Percentiles rank a stretch among this genome's conserved stretches.
These are phyloP conservation scores for Gleditsia sinensis DNA, from an alignment of 306 rosid species.

Conservation along the genomic window DNA sequence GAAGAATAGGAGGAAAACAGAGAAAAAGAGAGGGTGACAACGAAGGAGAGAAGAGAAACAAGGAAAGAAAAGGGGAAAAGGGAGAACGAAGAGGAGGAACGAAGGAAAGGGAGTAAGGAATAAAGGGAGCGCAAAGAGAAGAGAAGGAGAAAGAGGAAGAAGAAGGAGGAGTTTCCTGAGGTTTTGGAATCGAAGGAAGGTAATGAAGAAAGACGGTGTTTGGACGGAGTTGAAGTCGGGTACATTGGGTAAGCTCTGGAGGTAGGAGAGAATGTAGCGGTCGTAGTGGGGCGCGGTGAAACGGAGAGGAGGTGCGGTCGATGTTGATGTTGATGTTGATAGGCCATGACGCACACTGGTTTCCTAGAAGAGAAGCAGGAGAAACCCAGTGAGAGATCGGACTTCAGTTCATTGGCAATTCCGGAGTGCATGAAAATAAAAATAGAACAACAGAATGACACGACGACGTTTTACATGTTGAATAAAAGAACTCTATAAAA, in stretches of 20 bases:
- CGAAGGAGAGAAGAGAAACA: slow-evolving; percentile 58
- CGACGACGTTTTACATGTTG: too few species aligned
- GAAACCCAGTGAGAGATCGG: not conserved
- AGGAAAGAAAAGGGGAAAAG: slow-evolving; percentile 73
- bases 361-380: not conserved
- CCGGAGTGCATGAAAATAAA: too few species aligned
- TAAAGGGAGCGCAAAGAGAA: slow-evolving; percentile 71
- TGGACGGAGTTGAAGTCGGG: slow-evolving; percentile 72
- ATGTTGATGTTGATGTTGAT: slow-evolving; percentile 61
- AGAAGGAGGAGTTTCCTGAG: slow-evolving; percentile 47
- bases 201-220: slow-evolving; percentile 48
- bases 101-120: slow-evolving; percentile 70
- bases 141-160: slow-evolving; percentile 64
- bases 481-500: too few species aligned
- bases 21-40: slow-evolving; percentile 53
- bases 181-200: slow-evolving; percentile 49
- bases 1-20: slow-evolving; percentile 34
- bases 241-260: slow-evolving; percentile 45
- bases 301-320: slow-evolving; percentile 74
- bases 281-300: slow-evolving; percentile 47
- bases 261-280: slow-evolving; percentile 33
- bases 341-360: slow-evolving; percentile 51
- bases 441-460: too few species aligned
- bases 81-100: slow-evolving; percentile 71
- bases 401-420: too few species aligned